phyloP scores from a whole-genome alignment of 495 filamentous ascomycete genomes.

The Jackrogersella multiformis region DNA sequence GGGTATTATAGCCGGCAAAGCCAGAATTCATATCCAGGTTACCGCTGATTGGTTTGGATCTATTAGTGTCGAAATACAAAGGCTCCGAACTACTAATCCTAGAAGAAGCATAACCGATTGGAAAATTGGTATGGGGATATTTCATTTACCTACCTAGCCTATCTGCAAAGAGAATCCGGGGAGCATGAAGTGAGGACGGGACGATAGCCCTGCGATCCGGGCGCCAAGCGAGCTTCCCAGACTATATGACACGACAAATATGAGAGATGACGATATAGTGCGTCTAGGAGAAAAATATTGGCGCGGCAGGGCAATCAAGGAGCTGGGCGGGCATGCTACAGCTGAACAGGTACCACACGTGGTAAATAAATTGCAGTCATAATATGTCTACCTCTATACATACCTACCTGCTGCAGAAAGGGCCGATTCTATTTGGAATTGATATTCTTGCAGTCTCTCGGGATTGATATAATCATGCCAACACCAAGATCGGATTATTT shows the following conservation, averaged over 20 bases:
- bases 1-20: constrained; percentile 44
- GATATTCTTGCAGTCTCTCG: neutral
- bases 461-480: neutral
- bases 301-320: neutral
- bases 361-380: too few relatives aligned
- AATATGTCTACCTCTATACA: too few relatives aligned
- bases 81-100: constrained; percentile 20
- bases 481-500: neutral
- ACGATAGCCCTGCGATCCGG: constrained; percentile 33
- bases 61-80: constrained; percentile 11
- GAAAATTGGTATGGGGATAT: constrained; percentile 31
- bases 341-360: neutral
- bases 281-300: constrained; percentile 2
- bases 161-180: constrained; percentile 39
- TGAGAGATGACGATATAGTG: constrained; percentile 23
- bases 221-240: constrained; percentile 28
- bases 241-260: constrained; percentile 17
- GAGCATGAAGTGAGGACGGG: constrained; percentile 33
- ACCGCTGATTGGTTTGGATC: constrained; percentile 33
- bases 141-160: constrained; percentile 12
- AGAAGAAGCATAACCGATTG: constrained; percentile 26
- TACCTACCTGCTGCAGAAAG: constrained; percentile 6
- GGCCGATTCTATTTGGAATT: constrained; percentile 42
- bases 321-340: neutral
- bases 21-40: constrained; percentile 33